phyloP scores from a whole-genome alignment of 208 protist species.

The Borovskyia barvae region DNA sequence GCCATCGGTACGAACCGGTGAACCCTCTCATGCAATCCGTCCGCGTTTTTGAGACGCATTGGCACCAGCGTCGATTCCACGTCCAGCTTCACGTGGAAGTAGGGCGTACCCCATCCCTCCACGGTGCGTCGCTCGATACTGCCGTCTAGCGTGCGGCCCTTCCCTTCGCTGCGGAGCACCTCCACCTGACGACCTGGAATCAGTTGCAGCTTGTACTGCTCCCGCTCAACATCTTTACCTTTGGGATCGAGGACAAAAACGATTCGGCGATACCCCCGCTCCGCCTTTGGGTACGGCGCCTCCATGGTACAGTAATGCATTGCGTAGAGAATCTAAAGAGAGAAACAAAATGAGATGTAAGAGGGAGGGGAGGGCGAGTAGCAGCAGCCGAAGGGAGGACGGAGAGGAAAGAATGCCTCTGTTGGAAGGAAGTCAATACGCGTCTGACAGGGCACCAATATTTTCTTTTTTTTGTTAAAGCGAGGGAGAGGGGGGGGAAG shows the following conservation, averaged over 20 bases:
- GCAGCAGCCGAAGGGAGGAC: too few species aligned
- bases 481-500: neutral
- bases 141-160: slow-evolving; percentile 26
- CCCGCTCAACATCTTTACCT: slow-evolving; percentile 26
- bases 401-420: too few species aligned
- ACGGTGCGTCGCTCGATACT: slow-evolving; percentile 23
- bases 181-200: slow-evolving; percentile 41
- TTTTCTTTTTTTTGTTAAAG: too few species aligned
- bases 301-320: slow-evolving; percentile 38
- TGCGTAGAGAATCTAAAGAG: too few species aligned
- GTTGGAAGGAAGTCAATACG: too few species aligned
- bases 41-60: slow-evolving; percentile 12
- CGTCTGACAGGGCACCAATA: too few species aligned
- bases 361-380: too few species aligned
- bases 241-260: slow-evolving; percentile 57
- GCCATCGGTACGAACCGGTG: slow-evolving; percentile 41
- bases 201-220: slow-evolving; percentile 49
- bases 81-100: slow-evolving; percentile 45
- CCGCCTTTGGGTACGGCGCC: slow-evolving; percentile 34
- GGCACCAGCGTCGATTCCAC: slow-evolving; percentile 17
- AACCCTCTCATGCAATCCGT: slow-evolving; percentile 22
- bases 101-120: slow-evolving; percentile 26
- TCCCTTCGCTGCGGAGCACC: slow-evolving; percentile 29
- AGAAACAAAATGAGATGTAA: too few species aligned
- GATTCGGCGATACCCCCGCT: slow-evolving; percentile 37